Evolutionary conservation across 306 rosid species (phyloP).

Genomic region (Hippophae tibetana): DNA sequence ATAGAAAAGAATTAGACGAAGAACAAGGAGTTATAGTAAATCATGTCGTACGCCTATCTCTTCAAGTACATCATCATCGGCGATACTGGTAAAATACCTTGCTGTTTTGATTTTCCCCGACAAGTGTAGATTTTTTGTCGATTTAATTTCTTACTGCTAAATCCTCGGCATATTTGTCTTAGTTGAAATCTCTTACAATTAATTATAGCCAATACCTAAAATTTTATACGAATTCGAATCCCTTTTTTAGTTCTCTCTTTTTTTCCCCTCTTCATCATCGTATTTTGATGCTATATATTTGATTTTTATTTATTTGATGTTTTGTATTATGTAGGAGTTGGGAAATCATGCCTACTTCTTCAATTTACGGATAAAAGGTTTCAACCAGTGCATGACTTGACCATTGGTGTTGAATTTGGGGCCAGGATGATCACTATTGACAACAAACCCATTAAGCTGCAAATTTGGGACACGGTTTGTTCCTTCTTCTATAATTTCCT

Average conservation of each 20-base stretch:
- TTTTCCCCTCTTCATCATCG: neutral
- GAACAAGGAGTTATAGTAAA: neutral
- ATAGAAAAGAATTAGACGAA: neutral
- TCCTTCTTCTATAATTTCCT: constrained; percentile 6
- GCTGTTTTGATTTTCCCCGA: too few species aligned
- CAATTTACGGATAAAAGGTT: constrained; percentile 96
- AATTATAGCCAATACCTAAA: neutral
- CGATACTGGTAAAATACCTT: constrained; percentile 58
- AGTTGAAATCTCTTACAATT: neutral
- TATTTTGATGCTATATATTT: neutral
- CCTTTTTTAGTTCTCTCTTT: neutral
- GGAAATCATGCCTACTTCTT: constrained; percentile 93
- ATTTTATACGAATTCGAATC: neutral
- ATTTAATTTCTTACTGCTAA: too few species aligned
- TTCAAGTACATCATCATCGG: constrained; percentile 99
- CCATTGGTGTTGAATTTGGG: constrained; percentile 97
- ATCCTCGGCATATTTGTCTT: neutral
- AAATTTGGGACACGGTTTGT: constrained; percentile 98
- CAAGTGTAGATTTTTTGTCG: too few species aligned
- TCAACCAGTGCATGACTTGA: constrained; percentile 93
- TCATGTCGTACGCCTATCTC: constrained; percentile 90
- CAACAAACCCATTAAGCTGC: constrained; percentile 83
- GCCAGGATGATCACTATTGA: constrained; percentile 97
- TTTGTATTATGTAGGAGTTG: constrained; percentile 54
- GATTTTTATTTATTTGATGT: neutral